These are phyloP conservation scores for Pachysandra terminalis DNA, from an alignment of 164 flowering plant species.

Conservation along the genomic window DNA sequence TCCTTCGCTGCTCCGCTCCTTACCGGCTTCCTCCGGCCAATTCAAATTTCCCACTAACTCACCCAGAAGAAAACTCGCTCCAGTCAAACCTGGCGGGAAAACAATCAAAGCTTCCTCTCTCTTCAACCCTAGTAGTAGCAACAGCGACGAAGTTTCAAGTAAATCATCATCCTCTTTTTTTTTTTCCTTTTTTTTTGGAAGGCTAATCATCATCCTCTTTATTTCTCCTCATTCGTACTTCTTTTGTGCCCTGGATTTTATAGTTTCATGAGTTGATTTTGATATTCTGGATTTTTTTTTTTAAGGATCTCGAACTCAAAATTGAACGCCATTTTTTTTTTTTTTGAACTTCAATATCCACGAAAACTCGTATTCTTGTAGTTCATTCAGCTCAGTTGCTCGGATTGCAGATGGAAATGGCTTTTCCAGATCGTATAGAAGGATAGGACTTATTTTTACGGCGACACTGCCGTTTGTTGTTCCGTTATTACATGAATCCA, in stretches of 20 bases:
- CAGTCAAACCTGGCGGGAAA: slow-evolving; percentile 15
- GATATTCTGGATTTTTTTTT: background rate
- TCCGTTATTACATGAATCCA: slow-evolving; percentile 12
- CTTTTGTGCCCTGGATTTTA: background rate
- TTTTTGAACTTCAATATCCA: background rate
- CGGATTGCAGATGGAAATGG: slow-evolving; percentile 16
- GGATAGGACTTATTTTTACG: slow-evolving; percentile 30
- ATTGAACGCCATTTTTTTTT: background rate
- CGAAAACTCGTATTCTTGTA: background rate
- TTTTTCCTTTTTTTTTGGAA: background rate
- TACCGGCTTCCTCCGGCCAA: slow-evolving; percentile 4
- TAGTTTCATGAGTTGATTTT: background rate
- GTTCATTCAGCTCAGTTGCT: background rate
- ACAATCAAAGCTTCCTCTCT: slow-evolving; percentile 3
- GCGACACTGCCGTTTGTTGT: slow-evolving; percentile 41
- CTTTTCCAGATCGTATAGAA: slow-evolving; percentile 19
- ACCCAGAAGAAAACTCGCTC: background rate
- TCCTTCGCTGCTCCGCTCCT: slow-evolving; percentile 9
- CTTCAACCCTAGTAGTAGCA: background rate
- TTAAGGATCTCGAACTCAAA: background rate
- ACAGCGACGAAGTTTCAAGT: slow-evolving; percentile 8
- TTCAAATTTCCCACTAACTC: slow-evolving; percentile 16
- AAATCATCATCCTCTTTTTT: background rate
- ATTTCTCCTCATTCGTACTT: no score
- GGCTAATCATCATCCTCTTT: no score